phyloP scores from a whole-genome alignment of 306 rosid genomes.

The Quercus robur region DNA sequence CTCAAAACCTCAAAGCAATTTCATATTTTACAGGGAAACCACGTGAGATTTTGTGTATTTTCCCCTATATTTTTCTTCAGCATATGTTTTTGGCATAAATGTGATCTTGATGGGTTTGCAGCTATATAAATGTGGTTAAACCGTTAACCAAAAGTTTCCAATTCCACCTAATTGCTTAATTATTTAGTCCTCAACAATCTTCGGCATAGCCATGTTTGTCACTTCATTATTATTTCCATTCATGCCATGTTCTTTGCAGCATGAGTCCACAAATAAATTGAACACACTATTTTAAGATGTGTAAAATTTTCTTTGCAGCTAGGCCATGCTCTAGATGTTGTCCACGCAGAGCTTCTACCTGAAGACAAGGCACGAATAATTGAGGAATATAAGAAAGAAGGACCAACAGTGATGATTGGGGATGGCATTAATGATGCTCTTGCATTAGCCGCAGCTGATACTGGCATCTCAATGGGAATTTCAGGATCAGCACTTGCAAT shows the following conservation, averaged over 20 bases:
- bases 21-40: too few species aligned
- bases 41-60: too few species aligned
- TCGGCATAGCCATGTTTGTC: neutral
- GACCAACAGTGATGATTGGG: conserved; percentile 84
- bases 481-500: conserved; percentile 92
- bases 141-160: neutral
- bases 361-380: conserved; percentile 73
- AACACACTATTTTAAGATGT: conserved; percentile 14
- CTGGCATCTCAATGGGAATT: conserved; percentile 94
- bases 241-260: neutral
- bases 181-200: neutral
- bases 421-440: conserved; percentile 95
- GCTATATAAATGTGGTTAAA: neutral
- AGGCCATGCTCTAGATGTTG: conserved; percentile 52
- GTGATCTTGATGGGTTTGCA: neutral
- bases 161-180: neutral
- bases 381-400: conserved; percentile 60
- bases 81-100: neutral
- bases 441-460: conserved; percentile 83
- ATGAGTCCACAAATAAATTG: neutral
- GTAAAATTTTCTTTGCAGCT: conserved; percentile 37
- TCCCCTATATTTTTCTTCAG: neutral
- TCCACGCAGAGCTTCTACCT: conserved; percentile 84
- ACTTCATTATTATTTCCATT: neutral
- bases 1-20: too few species aligned